Evolutionary conservation across 1,284 basidiomycete species (phyloP), one percentile per base, ranked within the genome.

Genomic region (Ceratobasidium sp.): DNA sequence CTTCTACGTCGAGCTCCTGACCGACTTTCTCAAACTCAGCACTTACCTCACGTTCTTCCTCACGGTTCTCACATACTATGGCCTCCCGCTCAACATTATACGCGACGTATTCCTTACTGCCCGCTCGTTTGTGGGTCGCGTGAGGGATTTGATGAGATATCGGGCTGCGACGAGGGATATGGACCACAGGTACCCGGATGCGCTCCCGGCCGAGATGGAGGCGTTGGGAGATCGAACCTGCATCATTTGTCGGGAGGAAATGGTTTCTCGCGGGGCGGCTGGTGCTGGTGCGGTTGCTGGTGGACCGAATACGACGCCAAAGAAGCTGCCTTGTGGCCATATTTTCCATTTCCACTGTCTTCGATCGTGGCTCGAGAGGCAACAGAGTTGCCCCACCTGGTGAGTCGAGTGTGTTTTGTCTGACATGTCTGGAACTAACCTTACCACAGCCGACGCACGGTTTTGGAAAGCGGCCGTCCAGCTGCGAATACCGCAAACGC

Each of bases 221-320:
- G 83, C 84, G 9, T 89, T 92, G 85, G 90, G 87, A 61, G 97
- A 99, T 81, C 88, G 87, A 72, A 98, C 96, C 1, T 99, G 97
- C 79, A 98, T 99, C 78, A 98, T 99, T 76, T 98, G 97, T 79
- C 87, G 97, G n/a, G 97, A 99, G 81, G 97, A 99, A 79, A 96
- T 99, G 94, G 81, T 87, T 23, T 58, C 72, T 32, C n/a, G 67
- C 8, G 41, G 39, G 12, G 36, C 57, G 26, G 65, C 43, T 62
- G 46, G 45, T 43, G 67, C 18, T n/a, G 57, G 41, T 21, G 61
- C 61, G 57, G 62, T 55, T 6, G 79, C 80, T 39, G 91, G 91
- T 72, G 94, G 92, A 1, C 94, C 93, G 23, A 98, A 98, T 78
- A 93, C 93, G 72, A 97, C 95, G 6, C 97, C 97, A 3, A 99